phyloP scores from a whole-genome alignment of 176 grass and related monocot genomes.

The Avena eriantha region DNA sequence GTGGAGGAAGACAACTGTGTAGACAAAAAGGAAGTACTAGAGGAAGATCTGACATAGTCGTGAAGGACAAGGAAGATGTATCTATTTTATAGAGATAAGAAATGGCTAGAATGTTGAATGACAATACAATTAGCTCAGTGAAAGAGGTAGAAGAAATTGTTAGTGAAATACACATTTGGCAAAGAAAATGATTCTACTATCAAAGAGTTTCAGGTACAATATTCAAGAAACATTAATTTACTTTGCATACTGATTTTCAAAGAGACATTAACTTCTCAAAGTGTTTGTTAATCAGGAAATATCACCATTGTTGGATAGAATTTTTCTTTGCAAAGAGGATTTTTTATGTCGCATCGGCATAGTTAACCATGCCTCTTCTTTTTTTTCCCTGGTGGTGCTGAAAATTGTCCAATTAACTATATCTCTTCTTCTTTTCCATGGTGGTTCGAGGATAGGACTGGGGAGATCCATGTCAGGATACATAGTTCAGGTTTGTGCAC shows the following conservation, averaged over 20 bases:
- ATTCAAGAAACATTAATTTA: background rate
- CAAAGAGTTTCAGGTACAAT: background rate
- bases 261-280: background rate
- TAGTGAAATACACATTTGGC: background rate
- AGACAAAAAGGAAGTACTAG: too few species aligned
- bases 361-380: background rate
- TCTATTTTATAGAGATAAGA: too few species aligned
- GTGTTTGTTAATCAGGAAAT: background rate
- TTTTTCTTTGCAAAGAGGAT: background rate
- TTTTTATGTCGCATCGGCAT: background rate
- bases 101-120: background rate
- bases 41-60: too few species aligned
- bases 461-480: background rate
- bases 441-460: background rate
- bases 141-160: background rate
- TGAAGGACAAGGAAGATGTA: too few species aligned
- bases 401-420: background rate
- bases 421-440: background rate
- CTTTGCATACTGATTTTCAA: background rate
- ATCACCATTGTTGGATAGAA: background rate
- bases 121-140: background rate
- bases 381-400: background rate
- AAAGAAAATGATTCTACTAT: background rate
- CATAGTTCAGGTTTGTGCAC: background rate
- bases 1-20: too few species aligned